Evolutionary conservation across 345 rosid species (phyloP), one percentile per base, ranked within the genome.

Genomic region (Rhodomyrtus tomentosa): DNA sequence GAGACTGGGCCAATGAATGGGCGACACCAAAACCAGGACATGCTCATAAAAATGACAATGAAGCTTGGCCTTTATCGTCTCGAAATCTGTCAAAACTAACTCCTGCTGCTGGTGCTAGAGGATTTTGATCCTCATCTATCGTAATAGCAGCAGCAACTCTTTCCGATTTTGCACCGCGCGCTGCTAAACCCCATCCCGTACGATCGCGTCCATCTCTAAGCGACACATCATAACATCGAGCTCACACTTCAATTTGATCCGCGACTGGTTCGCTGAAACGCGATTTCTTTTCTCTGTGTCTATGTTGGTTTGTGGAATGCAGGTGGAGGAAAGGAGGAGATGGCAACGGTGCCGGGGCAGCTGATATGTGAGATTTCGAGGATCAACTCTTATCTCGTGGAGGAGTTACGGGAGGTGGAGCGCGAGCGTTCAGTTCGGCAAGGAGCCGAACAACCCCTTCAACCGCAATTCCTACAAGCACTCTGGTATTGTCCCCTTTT

Each of bases 401-500:
- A 89, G 87, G 91, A 90, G 87, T 91, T 91, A n/a, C 81, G 92
- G 92, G 2, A 89, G 88, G 24, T 92, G 92, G 72, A 81, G 87
- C 36, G 90, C 89, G 32, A 84, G 93, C 81, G 82, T 90, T 76
- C 90, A 85, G 85, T 93, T 91, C 74, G 91, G 95, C 86, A 91
- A 90, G 85, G 95, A 93, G 89, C 68, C 88, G 45, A 93, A 91
- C 86, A 91, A 93, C 84, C 92, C 90, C 83, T 91, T 85, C 87
- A 91, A 93, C 85, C 91, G 90, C 82, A 91, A 91, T 89, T 85
- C 93, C 79, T 93, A 81, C 91, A 93, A 91, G 87, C 89, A 93
- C 88, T 91, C 93, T 56, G 93, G 93, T 92, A 82, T 22, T 3
- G 1, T 15, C 27, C 55, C 29, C 48, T 6, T 8, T 62, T 52